A percentile compares a stretch with the other conserved stretches of the same genome.
These are phyloP conservation scores for Schizosaccharomyces osmophilus DNA, from an alignment of 805 yeast genomes.

Conservation along the genomic window DNA sequence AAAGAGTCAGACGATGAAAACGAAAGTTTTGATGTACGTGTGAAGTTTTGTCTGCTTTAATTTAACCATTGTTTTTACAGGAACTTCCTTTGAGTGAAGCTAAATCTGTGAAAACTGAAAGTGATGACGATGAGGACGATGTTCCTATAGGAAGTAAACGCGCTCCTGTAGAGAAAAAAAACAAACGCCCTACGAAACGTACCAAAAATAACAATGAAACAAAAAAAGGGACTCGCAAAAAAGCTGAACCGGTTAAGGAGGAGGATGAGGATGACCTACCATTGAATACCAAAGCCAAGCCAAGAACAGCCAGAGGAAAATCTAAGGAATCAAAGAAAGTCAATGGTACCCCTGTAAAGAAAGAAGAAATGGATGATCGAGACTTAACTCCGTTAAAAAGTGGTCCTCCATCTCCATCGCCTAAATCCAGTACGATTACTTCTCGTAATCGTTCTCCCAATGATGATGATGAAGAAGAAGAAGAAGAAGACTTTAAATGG, in stretches of 20 bases:
- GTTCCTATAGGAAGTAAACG: background rate
- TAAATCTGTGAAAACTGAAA: background rate
- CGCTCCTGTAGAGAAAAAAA: background rate
- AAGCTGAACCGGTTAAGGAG: background rate
- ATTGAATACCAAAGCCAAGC: no score
- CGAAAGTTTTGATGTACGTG: background rate
- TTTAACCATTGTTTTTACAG: background rate
- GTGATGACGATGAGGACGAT: background rate
- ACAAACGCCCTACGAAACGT: no score
- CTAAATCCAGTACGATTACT: background rate
- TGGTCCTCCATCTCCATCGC: background rate
- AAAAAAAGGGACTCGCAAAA: background rate
- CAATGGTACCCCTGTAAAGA: background rate
- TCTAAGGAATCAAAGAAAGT: no score
- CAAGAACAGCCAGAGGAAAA: no score
- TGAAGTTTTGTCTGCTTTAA: background rate
- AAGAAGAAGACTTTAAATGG: conserved; percentile 50
- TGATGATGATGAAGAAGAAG: conserved; percentile 24
- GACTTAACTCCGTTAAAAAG: background rate
- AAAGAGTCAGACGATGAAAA: background rate
- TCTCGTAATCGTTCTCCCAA: background rate
- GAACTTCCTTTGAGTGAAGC: background rate
- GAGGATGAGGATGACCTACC: background rate
- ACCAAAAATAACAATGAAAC: background rate
- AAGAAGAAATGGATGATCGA: background rate